Evolutionary conservation across 495 filamentous ascomycete genomes (phyloP).

Genomic region (Penicillium fimorum): DNA sequence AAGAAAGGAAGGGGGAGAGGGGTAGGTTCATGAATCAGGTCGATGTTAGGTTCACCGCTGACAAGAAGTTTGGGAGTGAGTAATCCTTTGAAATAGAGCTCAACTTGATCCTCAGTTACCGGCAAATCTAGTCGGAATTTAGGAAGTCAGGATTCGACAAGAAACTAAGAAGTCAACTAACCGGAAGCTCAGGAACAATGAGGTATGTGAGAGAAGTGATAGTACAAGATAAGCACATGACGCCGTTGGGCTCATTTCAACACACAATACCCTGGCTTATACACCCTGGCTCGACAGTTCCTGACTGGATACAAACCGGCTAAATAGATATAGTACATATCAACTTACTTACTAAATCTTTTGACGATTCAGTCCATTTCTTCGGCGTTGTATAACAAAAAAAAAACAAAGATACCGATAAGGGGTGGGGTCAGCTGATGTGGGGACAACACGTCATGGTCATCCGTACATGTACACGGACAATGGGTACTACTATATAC

Average conservation of each 20-base stretch:
- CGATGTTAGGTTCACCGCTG: conserved; percentile 16
- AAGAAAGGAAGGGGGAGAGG: conserved; percentile 25
- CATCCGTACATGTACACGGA: neutral
- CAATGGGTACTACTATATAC: neutral
- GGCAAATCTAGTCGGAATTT: neutral
- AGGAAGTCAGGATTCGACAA: neutral
- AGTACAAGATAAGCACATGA: conserved; percentile 6
- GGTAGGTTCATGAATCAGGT: conserved; percentile 32
- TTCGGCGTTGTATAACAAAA: neutral
- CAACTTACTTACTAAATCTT: neutral
- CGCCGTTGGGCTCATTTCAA: conserved; percentile 2
- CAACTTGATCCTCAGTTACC: neutral
- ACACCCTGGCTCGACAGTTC: neutral
- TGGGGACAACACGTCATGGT: conserved; percentile 8
- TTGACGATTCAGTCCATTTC: neutral
- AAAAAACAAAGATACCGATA: conserved; percentile 11
- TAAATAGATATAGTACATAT: neutral
- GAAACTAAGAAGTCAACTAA: neutral
- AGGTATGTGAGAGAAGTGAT: conserved; percentile 12
- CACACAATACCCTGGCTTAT: neutral
- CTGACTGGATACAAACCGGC: neutral
- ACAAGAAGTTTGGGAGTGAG: neutral
- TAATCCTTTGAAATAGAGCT: neutral
- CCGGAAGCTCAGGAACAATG: conserved; percentile 13
- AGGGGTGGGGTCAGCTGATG: conserved; percentile 12